Conservation (phyloP, 2,329 filamentous ascomycete genomes). For the Epichloe aotearoae region DNA sequence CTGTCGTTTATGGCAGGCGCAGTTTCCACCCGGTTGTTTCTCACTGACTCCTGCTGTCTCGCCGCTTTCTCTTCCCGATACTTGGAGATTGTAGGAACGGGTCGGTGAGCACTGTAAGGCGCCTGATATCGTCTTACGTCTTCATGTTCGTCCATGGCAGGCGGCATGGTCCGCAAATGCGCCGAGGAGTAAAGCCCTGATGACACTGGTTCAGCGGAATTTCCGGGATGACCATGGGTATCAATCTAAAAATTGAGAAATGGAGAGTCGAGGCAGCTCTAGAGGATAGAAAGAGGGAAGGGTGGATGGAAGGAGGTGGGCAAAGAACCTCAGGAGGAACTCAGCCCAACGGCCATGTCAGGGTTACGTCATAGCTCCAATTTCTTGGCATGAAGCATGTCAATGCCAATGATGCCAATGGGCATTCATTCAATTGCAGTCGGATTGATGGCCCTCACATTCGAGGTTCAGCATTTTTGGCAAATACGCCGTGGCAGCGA, state of each 20-base stretch:
- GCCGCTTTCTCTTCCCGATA: conserved; percentile 34
- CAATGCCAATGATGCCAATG: not conserved
- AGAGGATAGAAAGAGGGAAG: no score
- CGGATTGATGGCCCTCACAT: no score
- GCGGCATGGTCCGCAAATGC: conserved; percentile 18
- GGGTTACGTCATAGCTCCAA: conserved; percentile 3
- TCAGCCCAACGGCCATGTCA: no score
- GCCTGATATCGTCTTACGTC: conserved; percentile 24
- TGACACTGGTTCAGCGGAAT: not conserved
- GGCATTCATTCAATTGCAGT: not conserved
- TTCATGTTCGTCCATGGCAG: conserved; percentile 23
- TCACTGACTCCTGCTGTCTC: conserved; percentile 26
- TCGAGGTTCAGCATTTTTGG: no score
- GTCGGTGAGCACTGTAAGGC: conserved; percentile 29
- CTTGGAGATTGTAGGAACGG: conserved; percentile 34
- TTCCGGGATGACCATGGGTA: not conserved
- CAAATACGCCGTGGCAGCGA: not conserved
- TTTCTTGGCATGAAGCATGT: not conserved
- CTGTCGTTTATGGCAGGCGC: not conserved
- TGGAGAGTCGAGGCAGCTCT: not conserved
- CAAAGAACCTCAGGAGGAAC: not conserved
- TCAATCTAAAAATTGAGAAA: not conserved
- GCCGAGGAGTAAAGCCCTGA: not conserved
- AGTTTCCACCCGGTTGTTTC: conserved; percentile 14
- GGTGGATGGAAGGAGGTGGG: not conserved